Conservation (phyloP, 2,329 filamentous ascomycete genomes). For the Aspergillus fijiensis region DNA sequence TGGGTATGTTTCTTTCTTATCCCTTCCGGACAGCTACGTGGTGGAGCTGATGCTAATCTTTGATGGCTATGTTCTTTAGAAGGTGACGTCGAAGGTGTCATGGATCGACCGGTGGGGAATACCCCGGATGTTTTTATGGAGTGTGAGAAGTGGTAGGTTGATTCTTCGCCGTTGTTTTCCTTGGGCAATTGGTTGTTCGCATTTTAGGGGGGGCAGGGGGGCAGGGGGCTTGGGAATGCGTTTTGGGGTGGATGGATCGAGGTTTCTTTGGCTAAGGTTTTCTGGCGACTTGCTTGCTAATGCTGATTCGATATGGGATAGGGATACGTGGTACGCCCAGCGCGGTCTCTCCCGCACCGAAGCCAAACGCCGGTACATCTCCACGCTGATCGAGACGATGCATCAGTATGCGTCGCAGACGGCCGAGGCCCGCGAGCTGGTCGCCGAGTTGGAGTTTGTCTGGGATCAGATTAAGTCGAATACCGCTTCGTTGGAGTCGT, state of each 20-base stretch:
- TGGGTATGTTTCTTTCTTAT: constrained; percentile 55
- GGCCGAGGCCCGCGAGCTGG: constrained; percentile 76
- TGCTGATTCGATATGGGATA: constrained; percentile 27
- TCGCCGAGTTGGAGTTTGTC: constrained; percentile 95
- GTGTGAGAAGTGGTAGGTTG: constrained; percentile 64
- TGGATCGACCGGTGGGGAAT: constrained; percentile 70
- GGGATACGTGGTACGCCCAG: constrained; percentile 93
- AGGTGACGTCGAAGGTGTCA: constrained; percentile 90
- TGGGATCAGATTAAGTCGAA: constrained; percentile 98
- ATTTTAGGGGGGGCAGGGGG: no score
- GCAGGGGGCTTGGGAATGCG: neutral
- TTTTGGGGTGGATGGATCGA: no score
- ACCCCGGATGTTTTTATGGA: constrained; percentile 54
- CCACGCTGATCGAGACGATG: constrained; percentile 94
- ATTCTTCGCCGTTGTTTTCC: neutral
- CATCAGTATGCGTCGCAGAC: constrained; percentile 87
- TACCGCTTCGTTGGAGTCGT: constrained; percentile 56
- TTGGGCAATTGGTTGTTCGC: no score
- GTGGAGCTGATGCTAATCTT: neutral
- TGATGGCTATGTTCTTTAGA: constrained; percentile 51
- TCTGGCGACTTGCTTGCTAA: no score
- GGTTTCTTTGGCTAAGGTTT: no score
- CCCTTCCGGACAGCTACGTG: neutral
- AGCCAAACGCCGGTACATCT: constrained; percentile 90
- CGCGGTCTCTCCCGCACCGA: constrained; percentile 81